phyloP scores from a whole-genome alignment of 2,329 filamentous ascomycete genomes.

The Nigrospora osmanthi region DNA sequence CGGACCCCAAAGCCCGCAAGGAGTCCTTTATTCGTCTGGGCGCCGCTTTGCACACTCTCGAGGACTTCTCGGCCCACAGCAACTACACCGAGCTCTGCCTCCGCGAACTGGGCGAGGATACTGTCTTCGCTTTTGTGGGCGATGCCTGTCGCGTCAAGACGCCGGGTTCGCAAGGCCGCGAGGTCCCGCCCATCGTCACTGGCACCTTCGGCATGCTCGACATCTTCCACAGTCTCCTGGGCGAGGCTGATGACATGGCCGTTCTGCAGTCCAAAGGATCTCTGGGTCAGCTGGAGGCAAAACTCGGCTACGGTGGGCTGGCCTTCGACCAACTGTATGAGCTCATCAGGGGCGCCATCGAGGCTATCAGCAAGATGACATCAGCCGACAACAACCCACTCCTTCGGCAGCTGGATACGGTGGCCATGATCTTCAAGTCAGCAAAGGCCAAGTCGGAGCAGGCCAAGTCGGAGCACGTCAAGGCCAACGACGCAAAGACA shows the following conservation, averaged over 20 bases:
- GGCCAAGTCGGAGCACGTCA: not conserved
- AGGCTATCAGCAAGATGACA: conserved; percentile 12
- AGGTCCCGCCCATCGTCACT: conserved; percentile 42
- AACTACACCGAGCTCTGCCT: conserved; percentile 46
- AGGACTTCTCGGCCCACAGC: conserved; percentile 46
- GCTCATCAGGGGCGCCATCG: conserved; percentile 15
- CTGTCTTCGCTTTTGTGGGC: conserved; percentile 45
- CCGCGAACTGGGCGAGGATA: conserved; percentile 38
- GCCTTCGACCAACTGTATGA: conserved; percentile 22
- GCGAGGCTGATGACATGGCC: conserved; percentile 22
- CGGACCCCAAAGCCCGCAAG: conserved; percentile 10
- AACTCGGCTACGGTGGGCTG: conserved; percentile 15
- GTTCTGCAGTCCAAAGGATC: conserved; percentile 19
- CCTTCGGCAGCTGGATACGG: conserved; percentile 15
- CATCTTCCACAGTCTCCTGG: conserved; percentile 22
- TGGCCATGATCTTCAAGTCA: conserved; percentile 17
- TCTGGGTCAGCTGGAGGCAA: conserved; percentile 17
- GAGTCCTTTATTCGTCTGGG: conserved; percentile 28
- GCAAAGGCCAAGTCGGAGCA: conserved; percentile 5
- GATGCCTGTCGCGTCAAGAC: conserved; percentile 20
- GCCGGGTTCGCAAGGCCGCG: conserved; percentile 29
- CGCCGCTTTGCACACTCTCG: conserved; percentile 42
- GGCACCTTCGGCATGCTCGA: conserved; percentile 40
- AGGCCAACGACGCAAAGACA: not conserved
- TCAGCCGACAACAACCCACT: conserved; percentile 13